Base-by-base conservation (phyloP, 192 early-diverging fungal genomes). In the Fimicolochytrium jonesii region DNA sequence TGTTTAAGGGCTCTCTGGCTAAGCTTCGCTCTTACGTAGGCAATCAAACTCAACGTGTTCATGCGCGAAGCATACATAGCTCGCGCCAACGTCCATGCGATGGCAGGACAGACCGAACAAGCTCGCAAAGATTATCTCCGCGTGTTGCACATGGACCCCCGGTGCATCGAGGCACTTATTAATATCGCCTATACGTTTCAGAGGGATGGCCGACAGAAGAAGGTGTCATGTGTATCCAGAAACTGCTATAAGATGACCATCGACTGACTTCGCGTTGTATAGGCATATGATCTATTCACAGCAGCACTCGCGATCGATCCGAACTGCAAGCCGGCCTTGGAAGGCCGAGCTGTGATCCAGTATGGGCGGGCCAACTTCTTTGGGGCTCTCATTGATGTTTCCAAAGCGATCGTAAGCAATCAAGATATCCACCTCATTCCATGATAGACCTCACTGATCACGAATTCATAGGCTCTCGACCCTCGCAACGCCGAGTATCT, bases 141-240 rank as follows among this genome's bases (percentile, higher is more conserved):
- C 1, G 81, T 80, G 13, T 43, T 83, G 1, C 81, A 83, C 45
- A 58, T 79, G 64, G 80, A 77, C 49, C 81, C 81, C 0, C 59
- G 37, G 4, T 75, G 72, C 49, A 72, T 74, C 0, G 76, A 76
- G 48, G 74, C 81, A 9, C 67, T 67, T 45, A 72, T 83, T 4
- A 80, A 80, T 51, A 73, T 83, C 61, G 81, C 72, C 3, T 80
- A 83, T 57, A 76, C 77, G 5, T 42, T 76, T 20, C 81, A 83
- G 61, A 65, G 59, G 49, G 76, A 76, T 59, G 64, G 60, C 3
- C 37, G 63, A 30, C 64, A 53, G 32, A 77, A 77, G 49, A 70
- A 68, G 59, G 76, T 71, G n/a, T 18, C 3, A 4, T 59, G 35
- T 42, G 6, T n/a, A n/a, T n/a, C n/a, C n/a, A n/a, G n/a, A n/a